A percentile compares a stretch with the other conserved stretches of the same genome.
Evolutionary conservation across 2,329 filamentous ascomycete genomes (phyloP).

Genomic region (Claviceps purpurea): DNA sequence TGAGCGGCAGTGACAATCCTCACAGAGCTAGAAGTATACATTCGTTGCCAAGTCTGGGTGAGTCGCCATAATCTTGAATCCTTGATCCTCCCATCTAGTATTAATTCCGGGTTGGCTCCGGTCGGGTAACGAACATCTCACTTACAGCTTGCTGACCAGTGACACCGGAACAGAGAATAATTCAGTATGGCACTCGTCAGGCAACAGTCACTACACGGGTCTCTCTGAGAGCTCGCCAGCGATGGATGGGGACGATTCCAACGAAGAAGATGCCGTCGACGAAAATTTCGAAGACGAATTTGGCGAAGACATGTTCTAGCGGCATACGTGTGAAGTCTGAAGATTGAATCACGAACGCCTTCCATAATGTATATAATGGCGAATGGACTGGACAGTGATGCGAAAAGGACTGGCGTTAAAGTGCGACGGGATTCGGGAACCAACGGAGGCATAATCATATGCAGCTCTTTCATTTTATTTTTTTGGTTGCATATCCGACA

Average conservation of each 20-base stretch:
- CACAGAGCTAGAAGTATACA: background rate
- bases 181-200: background rate
- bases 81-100: too few species aligned
- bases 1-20: background rate
- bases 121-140: too few species aligned
- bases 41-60: constrained; percentile 1
- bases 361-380: background rate
- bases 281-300: background rate
- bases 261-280: background rate
- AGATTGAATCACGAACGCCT: too few species aligned
- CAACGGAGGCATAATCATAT: too few species aligned
- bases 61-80: background rate
- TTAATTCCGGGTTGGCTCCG: too few species aligned
- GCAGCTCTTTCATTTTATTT: too few species aligned
- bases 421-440: too few species aligned
- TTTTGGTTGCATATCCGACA: too few species aligned
- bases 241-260: background rate
- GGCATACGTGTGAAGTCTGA: background rate
- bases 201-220: background rate
- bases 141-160: too few species aligned
- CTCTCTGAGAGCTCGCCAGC: background rate
- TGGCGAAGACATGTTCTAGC: background rate
- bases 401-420: background rate
- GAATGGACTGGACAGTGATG: background rate
- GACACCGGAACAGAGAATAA: background rate